These are phyloP conservation scores for Fusarium liriodendri DNA, from an alignment of 2,329 filamentous ascomycete species.

Conservation along the genomic window DNA sequence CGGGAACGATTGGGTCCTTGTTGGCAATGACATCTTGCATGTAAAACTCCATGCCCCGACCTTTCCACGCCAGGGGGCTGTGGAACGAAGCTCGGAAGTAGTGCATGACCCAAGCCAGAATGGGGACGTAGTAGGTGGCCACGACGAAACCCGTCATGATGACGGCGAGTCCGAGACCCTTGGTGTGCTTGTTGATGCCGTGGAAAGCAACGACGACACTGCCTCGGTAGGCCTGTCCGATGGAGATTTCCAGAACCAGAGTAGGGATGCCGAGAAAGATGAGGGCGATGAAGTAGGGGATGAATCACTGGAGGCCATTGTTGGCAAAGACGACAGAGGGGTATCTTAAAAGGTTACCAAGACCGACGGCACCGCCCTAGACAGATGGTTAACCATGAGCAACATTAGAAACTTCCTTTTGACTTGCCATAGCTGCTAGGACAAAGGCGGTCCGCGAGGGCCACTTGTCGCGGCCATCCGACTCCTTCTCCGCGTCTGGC, in stretches of 20 bases:
- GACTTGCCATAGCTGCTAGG: not conserved
- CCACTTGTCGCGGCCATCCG: not conserved
- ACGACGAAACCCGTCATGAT: constrained; percentile 63
- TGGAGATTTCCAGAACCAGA: constrained; percentile 69
- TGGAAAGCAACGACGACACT: constrained; percentile 62
- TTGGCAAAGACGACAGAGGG: constrained; percentile 68
- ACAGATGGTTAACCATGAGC: no score
- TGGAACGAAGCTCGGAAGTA: constrained; percentile 65
- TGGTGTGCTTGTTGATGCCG: constrained; percentile 59
- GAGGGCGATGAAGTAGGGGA: constrained; percentile 60
- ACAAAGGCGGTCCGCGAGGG: not conserved
- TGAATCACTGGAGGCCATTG: constrained; percentile 66
- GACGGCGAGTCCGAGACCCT: constrained; percentile 62
- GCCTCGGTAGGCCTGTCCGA: constrained; percentile 72
- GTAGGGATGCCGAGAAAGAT: constrained; percentile 61
- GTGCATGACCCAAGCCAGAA: constrained; percentile 65
- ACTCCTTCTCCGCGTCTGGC: not conserved
- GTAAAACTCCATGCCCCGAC: not conserved
- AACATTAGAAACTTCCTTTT: no score
- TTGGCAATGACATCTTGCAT: not conserved
- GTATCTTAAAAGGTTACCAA: constrained; percentile 65
- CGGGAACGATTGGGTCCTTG: not conserved
- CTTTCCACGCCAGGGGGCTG: constrained; percentile 63
- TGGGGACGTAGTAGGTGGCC: constrained; percentile 64
- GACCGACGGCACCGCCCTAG: constrained; percentile 62